Evolutionary conservation across 2,329 filamentous ascomycete genomes (phyloP).

Genomic region (Zarea fungicola): DNA sequence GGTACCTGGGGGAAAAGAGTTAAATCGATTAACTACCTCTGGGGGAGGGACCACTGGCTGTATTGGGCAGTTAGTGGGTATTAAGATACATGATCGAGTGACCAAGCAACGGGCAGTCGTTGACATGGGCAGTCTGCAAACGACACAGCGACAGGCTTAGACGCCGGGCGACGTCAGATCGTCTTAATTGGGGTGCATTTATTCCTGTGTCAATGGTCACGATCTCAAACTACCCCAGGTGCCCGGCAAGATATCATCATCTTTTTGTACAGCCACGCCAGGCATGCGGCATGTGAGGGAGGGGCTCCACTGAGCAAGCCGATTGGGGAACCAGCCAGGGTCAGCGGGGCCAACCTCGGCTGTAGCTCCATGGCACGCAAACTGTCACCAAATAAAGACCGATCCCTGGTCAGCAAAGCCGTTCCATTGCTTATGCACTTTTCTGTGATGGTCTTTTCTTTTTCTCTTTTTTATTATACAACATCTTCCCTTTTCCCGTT

Average conservation of each 20-base stretch:
- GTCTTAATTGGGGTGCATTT: no score
- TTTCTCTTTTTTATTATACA: background rate
- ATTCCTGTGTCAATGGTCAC: background rate
- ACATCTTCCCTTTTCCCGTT: background rate
- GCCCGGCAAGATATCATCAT: constrained; percentile 5
- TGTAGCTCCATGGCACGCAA: background rate
- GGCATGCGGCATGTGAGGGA: constrained; percentile 3
- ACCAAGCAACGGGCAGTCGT: no score
- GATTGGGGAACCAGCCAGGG: constrained; percentile 6
- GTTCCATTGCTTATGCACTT: background rate
- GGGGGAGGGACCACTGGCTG: no score
- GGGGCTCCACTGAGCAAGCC: background rate
- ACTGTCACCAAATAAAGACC: constrained; percentile 5
- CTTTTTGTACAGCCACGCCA: no score
- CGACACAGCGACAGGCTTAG: no score
- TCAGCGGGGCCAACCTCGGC: constrained; percentile 11
- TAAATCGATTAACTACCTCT: no score
- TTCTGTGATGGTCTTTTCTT: no score
- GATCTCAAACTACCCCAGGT: background rate
- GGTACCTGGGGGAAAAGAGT: no score
- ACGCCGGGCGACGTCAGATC: no score
- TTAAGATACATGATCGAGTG: no score
- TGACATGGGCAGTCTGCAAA: no score
- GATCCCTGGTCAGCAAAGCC: constrained; percentile 11
- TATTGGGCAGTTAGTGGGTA: no score